Percentiles rank a stretch among this genome's conserved stretches.
Evolutionary conservation across 1,139 yeast species (phyloP).

Genomic region (Suhomyces ambrosiae): DNA sequence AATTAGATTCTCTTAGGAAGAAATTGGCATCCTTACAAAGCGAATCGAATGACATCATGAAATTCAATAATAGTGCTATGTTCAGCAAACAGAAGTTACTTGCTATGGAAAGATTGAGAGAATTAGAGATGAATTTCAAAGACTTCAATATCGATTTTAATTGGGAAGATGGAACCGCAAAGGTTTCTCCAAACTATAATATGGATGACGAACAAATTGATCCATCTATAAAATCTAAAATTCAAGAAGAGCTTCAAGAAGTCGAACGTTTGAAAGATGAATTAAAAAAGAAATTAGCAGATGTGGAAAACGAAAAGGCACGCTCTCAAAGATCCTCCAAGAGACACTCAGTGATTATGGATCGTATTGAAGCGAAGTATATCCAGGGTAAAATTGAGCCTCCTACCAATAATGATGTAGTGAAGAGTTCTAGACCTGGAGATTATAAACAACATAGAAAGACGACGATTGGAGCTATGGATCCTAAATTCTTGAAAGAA

Average conservation of each 20-base stretch:
- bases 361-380: conserved; percentile 51
- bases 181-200: conserved; percentile 13
- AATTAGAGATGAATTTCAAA: conserved; percentile 60
- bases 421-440: conserved; percentile 10
- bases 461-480: conserved; percentile 44
- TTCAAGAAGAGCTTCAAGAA: conserved; percentile 48
- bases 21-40: conserved; percentile 63
- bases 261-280: conserved; percentile 49
- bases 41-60: conserved; percentile 74
- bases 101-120: conserved; percentile 69
- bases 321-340: conserved; percentile 10
- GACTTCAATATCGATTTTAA: conserved; percentile 61
- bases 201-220: conserved; percentile 29
- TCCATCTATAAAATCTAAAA: conserved; percentile 37
- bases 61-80: conserved; percentile 62
- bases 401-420: conserved; percentile 6
- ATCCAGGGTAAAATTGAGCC: conserved; percentile 41
- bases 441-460: conserved; percentile 33
- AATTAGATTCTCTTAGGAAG: conserved; percentile 55
- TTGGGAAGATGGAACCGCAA: conserved; percentile 24
- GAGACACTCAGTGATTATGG: conserved; percentile 28
- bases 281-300: conserved; percentile 38
- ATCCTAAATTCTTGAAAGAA: conserved; percentile 61
- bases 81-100: conserved; percentile 58
- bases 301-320: conserved; percentile 14